Base-by-base conservation (phyloP, 2,329 filamentous ascomycete genomes). In the Neurospora crassa region DNA sequence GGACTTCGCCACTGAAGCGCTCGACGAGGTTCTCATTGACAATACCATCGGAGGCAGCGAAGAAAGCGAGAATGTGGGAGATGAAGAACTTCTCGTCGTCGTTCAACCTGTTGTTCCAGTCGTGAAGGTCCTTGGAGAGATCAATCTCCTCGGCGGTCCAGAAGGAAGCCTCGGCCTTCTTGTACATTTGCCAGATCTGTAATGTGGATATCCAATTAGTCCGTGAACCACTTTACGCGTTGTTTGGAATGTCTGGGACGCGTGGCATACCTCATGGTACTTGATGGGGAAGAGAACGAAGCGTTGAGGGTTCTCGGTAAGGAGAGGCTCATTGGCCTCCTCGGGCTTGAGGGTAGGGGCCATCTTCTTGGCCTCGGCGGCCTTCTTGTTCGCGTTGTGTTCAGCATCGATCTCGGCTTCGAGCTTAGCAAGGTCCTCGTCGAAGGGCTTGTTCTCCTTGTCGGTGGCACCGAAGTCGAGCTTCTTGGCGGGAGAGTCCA, bases 171-270 rank as follows among this genome's bases (percentile, higher is more conserved):
- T 99, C 95, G 76, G 94, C 94, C 86, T 98, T 98, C 90, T 99
- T 99, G 90, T 99, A 99, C 95, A 98, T 98, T 84, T 98, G 95
- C 96, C 96, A 99, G 83, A 97, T 96, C 94, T 97, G 78, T 80
- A 70, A 75, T 73, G 70, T 68, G 72, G 10, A 69, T 73, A 71
- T 71, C 4, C 16, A 18, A 80, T 87, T 80, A 86, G 83, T 78
- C 72, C 73, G 74, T 73, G 78, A 76, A 77, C 70, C 86, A 91
- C 86, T 91, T 87, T 86, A 93, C 91, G 90, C 91, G 91, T 90
- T 76, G 82, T 79, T 82, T 59, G 40, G 75, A 74, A 83, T 7
- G 11, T 24, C 20, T 53, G 85, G 83, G 77, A 78, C 77, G 76
- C 78, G 78, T 76, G 74, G 88, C 93, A 83, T 84, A 97, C 95